These are phyloP conservation scores for Dictyostelium brefeldianum DNA, from an alignment of 78 protist species.

Conservation along the genomic window DNA sequence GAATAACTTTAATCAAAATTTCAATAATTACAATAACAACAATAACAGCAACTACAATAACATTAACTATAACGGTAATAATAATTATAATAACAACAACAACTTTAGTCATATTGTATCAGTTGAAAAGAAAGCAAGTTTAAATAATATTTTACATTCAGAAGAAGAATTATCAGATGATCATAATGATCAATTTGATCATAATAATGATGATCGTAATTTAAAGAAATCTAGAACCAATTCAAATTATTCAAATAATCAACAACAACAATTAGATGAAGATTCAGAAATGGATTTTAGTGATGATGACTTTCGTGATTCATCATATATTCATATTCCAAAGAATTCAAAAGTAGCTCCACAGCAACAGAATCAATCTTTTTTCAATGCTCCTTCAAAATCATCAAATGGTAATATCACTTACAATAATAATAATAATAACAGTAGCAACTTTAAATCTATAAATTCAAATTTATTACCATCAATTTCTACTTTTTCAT, in stretches of 20 bases:
- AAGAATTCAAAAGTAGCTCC: not conserved
- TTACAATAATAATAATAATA: not conserved
- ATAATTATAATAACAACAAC: not conserved
- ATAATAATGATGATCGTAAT: not conserved
- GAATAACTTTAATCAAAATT: not conserved
- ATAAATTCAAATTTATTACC: not conserved
- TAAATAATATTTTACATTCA: not conserved
- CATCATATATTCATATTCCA: slow-evolving; percentile 2
- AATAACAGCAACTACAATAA: not conserved
- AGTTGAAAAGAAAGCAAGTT: slow-evolving; percentile 25
- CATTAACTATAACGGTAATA: not conserved
- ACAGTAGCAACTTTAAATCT: not conserved
- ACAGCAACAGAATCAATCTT: not conserved
- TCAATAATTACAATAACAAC: not conserved
- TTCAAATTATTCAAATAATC: not conserved
- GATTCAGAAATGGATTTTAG: slow-evolving; percentile 9
- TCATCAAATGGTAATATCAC: not conserved
- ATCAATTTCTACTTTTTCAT: not conserved
- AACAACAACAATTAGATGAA: not conserved
- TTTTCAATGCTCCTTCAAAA: not conserved
- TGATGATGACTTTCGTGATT: slow-evolving; percentile 22
- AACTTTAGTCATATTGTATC: not conserved
- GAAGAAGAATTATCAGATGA: not conserved
- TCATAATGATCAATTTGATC: not conserved
- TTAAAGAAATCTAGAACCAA: not conserved